Evolutionary conservation across 2,329 filamentous ascomycete species (phyloP).

Genomic region (Camptophora hylomeconis): DNA sequence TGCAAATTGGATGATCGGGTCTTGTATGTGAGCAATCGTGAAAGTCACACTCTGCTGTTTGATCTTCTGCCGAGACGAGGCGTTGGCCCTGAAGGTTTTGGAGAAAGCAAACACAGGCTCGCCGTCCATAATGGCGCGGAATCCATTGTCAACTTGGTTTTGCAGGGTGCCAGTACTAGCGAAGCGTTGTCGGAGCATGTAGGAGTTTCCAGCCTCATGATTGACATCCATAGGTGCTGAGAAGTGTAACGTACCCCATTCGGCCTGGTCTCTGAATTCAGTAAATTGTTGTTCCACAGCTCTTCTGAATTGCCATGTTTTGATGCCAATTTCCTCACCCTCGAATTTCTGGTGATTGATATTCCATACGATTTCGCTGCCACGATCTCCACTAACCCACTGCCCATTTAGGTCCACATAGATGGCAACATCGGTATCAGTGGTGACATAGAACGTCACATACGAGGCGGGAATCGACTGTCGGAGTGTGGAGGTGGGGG

Average conservation of each 20-base stretch:
- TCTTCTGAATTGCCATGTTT: conserved; percentile 30
- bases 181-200: conserved; percentile 53
- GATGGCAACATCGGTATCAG: conserved; percentile 49
- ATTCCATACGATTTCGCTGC: conserved; percentile 57
- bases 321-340: conserved; percentile 24
- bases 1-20: conserved; percentile 68
- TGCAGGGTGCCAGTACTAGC: conserved; percentile 51
- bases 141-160: conserved; percentile 54
- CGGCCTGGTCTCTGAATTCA: conserved; percentile 58
- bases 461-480: conserved; percentile 77
- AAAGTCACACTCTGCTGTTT: conserved; percentile 49
- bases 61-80: conserved; percentile 18
- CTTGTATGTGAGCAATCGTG: conserved; percentile 63
- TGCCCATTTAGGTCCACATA: conserved; percentile 61
- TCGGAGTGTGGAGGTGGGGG: conserved; percentile 64
- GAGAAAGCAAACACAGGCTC: conserved; percentile 75
- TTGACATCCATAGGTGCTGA: conserved; percentile 54
- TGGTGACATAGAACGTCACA: conserved; percentile 56
- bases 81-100: conserved; percentile 46
- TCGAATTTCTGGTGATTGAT: conserved; percentile 35
- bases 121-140: conserved; percentile 59
- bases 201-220: conserved; percentile 60
- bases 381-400: conserved; percentile 68
- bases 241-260: conserved; percentile 76
- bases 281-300: conserved; percentile 53